These are phyloP conservation scores for Grigorovia transvaalensis DNA, from an alignment of 805 yeast genomes.

Conservation along the genomic window DNA sequence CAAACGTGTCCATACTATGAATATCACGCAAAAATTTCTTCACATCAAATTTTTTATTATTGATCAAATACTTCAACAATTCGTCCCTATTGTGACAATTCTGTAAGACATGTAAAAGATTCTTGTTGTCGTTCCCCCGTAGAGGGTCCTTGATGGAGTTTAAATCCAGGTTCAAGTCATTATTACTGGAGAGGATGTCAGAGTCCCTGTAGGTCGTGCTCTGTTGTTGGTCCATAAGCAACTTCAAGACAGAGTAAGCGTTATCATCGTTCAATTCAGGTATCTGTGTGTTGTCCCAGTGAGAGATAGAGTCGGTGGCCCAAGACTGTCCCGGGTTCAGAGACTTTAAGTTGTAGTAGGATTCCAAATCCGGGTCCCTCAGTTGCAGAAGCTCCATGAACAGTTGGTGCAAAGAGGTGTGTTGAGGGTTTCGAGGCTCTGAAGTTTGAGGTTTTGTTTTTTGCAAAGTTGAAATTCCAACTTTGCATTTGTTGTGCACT, in stretches of 20 bases:
- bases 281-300: slow-evolving; percentile 14
- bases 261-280: slow-evolving; percentile 17
- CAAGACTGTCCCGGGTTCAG: slow-evolving; percentile 33
- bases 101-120: slow-evolving; percentile 34
- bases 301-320: slow-evolving; percentile 26
- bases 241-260: slow-evolving; percentile 27
- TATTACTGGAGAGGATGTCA: background rate
- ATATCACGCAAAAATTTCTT: slow-evolving; percentile 43
- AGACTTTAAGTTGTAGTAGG: slow-evolving; percentile 37
- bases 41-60: slow-evolving; percentile 50
- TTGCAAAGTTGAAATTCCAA: too few species aligned
- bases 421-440: too few species aligned
- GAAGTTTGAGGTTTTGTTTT: too few species aligned
- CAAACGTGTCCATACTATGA: slow-evolving; percentile 45
- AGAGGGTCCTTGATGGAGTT: slow-evolving; percentile 40
- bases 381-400: background rate
- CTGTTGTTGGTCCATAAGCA: slow-evolving; percentile 21
- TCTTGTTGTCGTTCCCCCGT: slow-evolving; percentile 32
- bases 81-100: slow-evolving; percentile 27
- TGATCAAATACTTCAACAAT: slow-evolving; percentile 35
- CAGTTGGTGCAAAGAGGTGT: background rate
- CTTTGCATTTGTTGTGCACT: too few species aligned
- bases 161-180: background rate
- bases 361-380: slow-evolving; percentile 22
- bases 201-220: background rate